Conservation (phyloP, 352 stramenopile species). For the Globisporangium perplexum region DNA sequence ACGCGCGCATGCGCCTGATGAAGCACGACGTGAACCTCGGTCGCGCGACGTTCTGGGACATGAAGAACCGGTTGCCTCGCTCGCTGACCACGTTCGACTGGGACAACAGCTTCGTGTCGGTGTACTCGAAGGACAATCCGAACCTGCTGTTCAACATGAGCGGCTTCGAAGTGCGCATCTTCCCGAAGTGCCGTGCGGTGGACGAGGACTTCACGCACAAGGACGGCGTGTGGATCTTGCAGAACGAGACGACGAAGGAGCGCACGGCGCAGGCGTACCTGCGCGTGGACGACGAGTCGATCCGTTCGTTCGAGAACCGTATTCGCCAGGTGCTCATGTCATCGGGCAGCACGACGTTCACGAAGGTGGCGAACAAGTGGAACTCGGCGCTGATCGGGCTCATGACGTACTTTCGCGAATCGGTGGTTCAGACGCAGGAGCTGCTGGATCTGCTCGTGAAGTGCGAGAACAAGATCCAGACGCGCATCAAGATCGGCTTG, state of each 20-base stretch:
- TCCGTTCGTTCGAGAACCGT: constrained; percentile 98
- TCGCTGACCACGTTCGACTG: constrained; percentile 99
- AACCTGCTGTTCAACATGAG: constrained; percentile 99
- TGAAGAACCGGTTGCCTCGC: constrained; percentile 98
- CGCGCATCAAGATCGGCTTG: constrained; percentile 99
- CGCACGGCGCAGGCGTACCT: constrained; percentile 98
- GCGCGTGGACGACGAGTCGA: constrained; percentile 93
- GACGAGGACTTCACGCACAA: constrained; percentile 94
- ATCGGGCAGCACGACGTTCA: constrained; percentile 99
- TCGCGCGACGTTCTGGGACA: constrained; percentile 99
- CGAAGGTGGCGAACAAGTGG: constrained; percentile 99
- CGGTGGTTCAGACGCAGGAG: constrained; percentile 99
- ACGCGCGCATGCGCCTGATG: constrained; percentile 99
- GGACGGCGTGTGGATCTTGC: constrained; percentile 99
- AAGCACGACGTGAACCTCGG: constrained; percentile 99
- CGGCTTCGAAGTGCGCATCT: constrained; percentile 97
- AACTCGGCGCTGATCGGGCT: constrained; percentile 93
- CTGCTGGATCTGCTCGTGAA: constrained; percentile 99
- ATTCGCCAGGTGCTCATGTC: constrained; percentile 99
- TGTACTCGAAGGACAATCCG: constrained; percentile 99
- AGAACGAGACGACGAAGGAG: constrained; percentile 99
- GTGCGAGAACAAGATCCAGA: constrained; percentile 99
- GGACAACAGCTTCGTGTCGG: constrained; percentile 99
- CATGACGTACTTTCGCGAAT: constrained; percentile 99
- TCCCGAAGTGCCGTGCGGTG: constrained; percentile 89